Base-by-base conservation (phyloP, 176 grass and related monocot genomes). In the Luzula sylvatica region DNA sequence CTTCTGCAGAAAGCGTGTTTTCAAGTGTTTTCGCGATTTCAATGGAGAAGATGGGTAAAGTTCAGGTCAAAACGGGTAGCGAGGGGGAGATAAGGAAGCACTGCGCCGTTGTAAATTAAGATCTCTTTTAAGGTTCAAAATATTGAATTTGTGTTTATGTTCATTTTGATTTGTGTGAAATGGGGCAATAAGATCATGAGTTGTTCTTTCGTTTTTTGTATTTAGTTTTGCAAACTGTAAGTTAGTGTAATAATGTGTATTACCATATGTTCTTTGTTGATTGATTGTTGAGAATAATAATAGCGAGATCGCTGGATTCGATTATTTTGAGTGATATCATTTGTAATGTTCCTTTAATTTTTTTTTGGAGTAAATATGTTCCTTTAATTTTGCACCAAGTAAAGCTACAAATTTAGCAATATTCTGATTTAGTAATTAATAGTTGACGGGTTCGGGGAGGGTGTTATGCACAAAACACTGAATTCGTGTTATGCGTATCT, bases 21-120 rank as follows among this genome's bases (percentile, higher is more conserved):
- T 82, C 79, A 55, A 24, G 65, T 16, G 77, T 71, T 12, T 98
- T 98, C 20, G 81, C 74, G 3, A 2, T 77, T 1, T 86, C 81
- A 12, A 87, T 98, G 78, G 55, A 82, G 23, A 98, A 49, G 65
- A 1, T 98, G 72, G 81, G 74, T 14, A 75, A 50, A 21, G 46
- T 98, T 46, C 54, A 52, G 2, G 92, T 86, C 4, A 86, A 80
- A 74, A 90, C 81, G 11, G 81, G 77, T 0, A 55, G 51, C 18
- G 55, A 72, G 32, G 92, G 92, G 0, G 75, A 90, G 72, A 90
- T 98, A 49, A 82, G 92, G 51, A 82, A 61, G 75, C 67, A 87
- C 21, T 90, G 92, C 48, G 65, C 74, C 5, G 0, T 77, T 20
- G 44, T 78, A 53, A 90, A 86, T 42, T 26, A 7, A 26, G 30